Evolutionary conservation across 1,139 yeast species (phyloP), one percentile per base, ranked within the genome.

Genomic region (Blastobotrys illinoisensis): DNA sequence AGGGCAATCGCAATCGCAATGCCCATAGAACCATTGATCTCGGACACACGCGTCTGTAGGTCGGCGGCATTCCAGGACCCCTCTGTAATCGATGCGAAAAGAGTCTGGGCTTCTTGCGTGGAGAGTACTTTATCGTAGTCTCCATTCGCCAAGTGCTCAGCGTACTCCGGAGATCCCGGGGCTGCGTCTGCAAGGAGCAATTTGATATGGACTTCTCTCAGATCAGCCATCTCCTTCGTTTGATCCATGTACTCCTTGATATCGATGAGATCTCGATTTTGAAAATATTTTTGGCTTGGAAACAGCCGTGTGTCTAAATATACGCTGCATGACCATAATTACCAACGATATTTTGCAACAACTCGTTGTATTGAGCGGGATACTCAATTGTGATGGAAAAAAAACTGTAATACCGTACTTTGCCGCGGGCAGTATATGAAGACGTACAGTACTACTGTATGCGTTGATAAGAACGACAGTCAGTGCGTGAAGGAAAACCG

Each of bases 1-100:
- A 82, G 72, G 1, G 86, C 77, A 54, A 65, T 57, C 1, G 50
- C 45, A 14, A 40, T 21, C 5, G 43, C 21, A 4, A 48, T 26
- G 13, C 36, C 14, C 28, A 21, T 20, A 2, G 43, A 40, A 19
- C 11, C 21, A 9, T 28, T 46, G 9, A 5, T 9, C 5, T 20
- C 46, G 13, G 32, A 45, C 13, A n/a, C 40, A 2, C 40, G 40
- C 2, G 40, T 3, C 40, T 32, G 40, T 11, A 32, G 16, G 13
- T 32, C 16, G 7, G 40, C 14, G 13, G 40, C 40, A 32, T n/a
- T 13, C 40, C 40, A 32, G 16, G 40, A 13, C 16, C 7, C 3
- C 16, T 32, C 40, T 13, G 40, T 32, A 32, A 32, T n/a, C 40
- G 40, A 32, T 32, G 40, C 40, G 16, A 32, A 32, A 1, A 32